phyloP scores from a whole-genome alignment of 805 yeast species.

The Candida tibetensis region DNA sequence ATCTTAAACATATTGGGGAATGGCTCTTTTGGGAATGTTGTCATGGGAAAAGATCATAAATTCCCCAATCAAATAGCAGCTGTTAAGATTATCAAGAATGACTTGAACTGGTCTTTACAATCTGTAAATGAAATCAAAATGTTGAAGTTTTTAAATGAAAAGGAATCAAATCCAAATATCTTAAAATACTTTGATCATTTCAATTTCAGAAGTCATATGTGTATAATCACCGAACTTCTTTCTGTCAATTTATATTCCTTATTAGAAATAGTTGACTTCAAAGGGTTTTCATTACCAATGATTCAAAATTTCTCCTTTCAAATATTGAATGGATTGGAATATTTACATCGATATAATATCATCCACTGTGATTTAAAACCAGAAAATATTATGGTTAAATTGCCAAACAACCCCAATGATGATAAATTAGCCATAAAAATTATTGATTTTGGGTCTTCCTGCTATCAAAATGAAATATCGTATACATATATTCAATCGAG shows the following conservation, averaged over 20 bases:
- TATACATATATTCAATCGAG: conserved; percentile 60
- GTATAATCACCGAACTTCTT: conserved; percentile 72
- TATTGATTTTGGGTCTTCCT: conserved; percentile 79
- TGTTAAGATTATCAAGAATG: conserved; percentile 71
- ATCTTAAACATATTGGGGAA: conserved; percentile 59
- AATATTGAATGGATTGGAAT: conserved; percentile 56
- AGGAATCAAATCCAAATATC: conserved; percentile 7
- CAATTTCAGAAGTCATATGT: conserved; percentile 77
- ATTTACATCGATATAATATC: conserved; percentile 53
- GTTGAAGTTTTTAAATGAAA: conserved; percentile 45
- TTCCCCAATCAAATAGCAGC: conserved; percentile 52
- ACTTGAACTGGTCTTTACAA: conserved; percentile 70
- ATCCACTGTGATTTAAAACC: conserved; percentile 89
- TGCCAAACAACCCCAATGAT: conserved; percentile 31
- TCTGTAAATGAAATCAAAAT: conserved; percentile 75
- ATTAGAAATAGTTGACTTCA: conserved; percentile 47
- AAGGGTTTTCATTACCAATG: conserved; percentile 45
- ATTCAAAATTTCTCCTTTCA: conserved; percentile 50
- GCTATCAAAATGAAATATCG: conserved; percentile 41
- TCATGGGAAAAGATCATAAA: conserved; percentile 67
- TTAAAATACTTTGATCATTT: conserved; percentile 59
- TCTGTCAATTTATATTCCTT: conserved; percentile 65
- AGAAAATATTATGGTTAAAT: conserved; percentile 66
- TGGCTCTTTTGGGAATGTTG: conserved; percentile 82
- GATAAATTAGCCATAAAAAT: conserved; percentile 53